Evolutionary conservation across 768 basidiomycete species (phyloP).

Genomic region (Termitomyces bulborhizus): DNA sequence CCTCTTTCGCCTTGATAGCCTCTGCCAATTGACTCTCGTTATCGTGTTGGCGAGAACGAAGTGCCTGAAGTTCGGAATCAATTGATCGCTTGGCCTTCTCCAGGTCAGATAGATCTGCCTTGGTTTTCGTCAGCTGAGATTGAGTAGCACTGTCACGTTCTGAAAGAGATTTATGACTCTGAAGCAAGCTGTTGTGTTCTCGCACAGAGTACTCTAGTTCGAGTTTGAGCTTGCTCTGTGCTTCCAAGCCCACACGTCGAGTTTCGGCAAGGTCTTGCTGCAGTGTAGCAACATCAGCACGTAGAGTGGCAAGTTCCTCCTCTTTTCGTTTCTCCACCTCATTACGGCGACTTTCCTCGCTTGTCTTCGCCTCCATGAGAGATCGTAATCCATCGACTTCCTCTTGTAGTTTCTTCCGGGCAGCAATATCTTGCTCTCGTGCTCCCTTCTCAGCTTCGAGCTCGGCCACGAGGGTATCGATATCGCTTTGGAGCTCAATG

Average conservation of each 20-base stretch:
- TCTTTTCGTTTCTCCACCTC: slow-evolving; percentile 89
- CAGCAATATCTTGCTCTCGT: slow-evolving; percentile 33
- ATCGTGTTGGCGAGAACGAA: slow-evolving; percentile 67
- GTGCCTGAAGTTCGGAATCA: slow-evolving; percentile 67
- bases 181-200: slow-evolving; percentile 54
- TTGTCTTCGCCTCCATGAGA: slow-evolving; percentile 79
- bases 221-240: slow-evolving; percentile 66
- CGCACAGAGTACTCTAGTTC: slow-evolving; percentile 63
- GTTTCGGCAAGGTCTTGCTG: slow-evolving; percentile 64
- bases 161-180: slow-evolving; percentile 58
- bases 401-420: slow-evolving; percentile 60
- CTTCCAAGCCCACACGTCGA: slow-evolving; percentile 54
- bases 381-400: slow-evolving; percentile 85
- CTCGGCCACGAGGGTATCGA: slow-evolving; percentile 61
- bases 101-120: slow-evolving; percentile 44
- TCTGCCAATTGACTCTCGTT: slow-evolving; percentile 59
- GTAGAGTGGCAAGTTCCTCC: slow-evolving; percentile 69
- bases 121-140: slow-evolving; percentile 41
- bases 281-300: slow-evolving; percentile 52
- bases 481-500: slow-evolving; percentile 60
- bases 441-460: slow-evolving; percentile 54
- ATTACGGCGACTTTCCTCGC: slow-evolving; percentile 76
- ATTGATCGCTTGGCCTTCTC: slow-evolving; percentile 63
- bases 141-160: slow-evolving; percentile 52
- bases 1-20: slow-evolving; percentile 66